These are phyloP conservation scores for Condylostoma magnum DNA, from an alignment of 169 alveolate genomes.

Conservation along the genomic window DNA sequence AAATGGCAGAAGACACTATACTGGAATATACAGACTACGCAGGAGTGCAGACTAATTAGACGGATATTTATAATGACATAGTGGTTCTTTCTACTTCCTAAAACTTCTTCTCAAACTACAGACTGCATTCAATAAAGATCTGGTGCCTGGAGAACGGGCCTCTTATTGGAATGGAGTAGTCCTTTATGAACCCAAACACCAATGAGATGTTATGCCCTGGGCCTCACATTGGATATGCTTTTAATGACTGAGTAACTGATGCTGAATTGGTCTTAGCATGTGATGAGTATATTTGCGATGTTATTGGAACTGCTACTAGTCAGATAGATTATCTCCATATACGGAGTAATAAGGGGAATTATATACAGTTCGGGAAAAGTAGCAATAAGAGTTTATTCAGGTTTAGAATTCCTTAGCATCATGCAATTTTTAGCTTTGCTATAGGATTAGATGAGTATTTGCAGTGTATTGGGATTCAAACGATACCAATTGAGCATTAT, in stretches of 20 bases:
- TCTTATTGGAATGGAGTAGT: slow-evolving; percentile 1
- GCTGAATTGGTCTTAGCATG: not conserved
- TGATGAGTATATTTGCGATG: not conserved
- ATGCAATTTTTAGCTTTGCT: not conserved
- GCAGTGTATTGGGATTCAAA: not conserved
- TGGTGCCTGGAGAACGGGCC: not conserved
- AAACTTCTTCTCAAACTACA: not conserved
- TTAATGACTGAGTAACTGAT: not conserved
- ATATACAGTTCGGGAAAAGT: slow-evolving; percentile 1
- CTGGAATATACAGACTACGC: no score
- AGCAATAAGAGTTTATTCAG: not conserved
- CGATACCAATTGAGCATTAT: not conserved
- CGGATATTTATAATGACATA: slow-evolving; percentile 3
- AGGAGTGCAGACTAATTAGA: not conserved
- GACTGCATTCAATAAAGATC: not conserved
- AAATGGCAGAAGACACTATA: no score
- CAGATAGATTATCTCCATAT: not conserved
- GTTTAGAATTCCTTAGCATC: not conserved
- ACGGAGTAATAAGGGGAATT: slow-evolving; percentile 6
- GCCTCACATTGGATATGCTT: slow-evolving; percentile 12
- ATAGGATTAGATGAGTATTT: not conserved
- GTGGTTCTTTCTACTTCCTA: not conserved
- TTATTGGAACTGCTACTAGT: slow-evolving; percentile 1
- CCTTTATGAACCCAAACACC: not conserved
- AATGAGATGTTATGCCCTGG: slow-evolving; percentile 4